Evolutionary conservation across 805 yeast genomes (phyloP).

Genomic region (Millerozyma miso): DNA sequence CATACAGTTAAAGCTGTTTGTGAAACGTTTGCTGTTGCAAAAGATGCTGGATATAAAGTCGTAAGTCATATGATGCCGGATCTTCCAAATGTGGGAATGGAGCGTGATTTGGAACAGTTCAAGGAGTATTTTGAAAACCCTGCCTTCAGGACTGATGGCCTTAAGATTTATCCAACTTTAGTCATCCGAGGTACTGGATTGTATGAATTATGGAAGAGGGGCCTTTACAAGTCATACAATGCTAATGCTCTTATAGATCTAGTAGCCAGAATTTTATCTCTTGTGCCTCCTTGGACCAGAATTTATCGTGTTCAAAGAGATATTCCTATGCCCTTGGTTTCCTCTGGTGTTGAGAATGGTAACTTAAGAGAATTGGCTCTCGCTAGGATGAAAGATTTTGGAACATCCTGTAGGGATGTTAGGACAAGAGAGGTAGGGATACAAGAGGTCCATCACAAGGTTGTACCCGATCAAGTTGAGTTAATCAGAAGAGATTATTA

Average conservation of each 20-base stretch:
- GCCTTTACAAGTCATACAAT: slow-evolving; percentile 88
- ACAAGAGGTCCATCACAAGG: slow-evolving; percentile 96
- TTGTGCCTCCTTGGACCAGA: slow-evolving; percentile 99
- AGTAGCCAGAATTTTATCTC: slow-evolving; percentile 91
- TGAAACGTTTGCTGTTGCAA: slow-evolving; percentile 92
- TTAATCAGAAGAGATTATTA: slow-evolving; percentile 90
- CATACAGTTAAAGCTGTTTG: slow-evolving; percentile 96
- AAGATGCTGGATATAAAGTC: slow-evolving; percentile 96
- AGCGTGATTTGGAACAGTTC: slow-evolving; percentile 93
- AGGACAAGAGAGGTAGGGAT: slow-evolving; percentile 98
- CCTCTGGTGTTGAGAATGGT: slow-evolving; percentile 97
- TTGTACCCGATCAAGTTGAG: slow-evolving; percentile 96
- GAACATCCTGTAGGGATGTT: slow-evolving; percentile 92
- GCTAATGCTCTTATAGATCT: slow-evolving; percentile 91
- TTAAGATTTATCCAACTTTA: slow-evolving; percentile 90
- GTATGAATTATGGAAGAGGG: slow-evolving; percentile 96
- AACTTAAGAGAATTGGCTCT: slow-evolving; percentile 91
- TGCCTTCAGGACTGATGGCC: slow-evolving; percentile 93
- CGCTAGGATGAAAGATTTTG: slow-evolving; percentile 97
- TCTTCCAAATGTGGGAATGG: slow-evolving; percentile 97
- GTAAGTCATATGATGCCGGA: slow-evolving; percentile 99
- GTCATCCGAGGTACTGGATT: slow-evolving; percentile 97
- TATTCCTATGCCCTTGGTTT: slow-evolving; percentile 97
- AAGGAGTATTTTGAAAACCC: slow-evolving; percentile 96
- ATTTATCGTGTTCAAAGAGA: slow-evolving; percentile 98